Conservation (phyloP, 805 yeast species). For the Starmerella apicola region DNA sequence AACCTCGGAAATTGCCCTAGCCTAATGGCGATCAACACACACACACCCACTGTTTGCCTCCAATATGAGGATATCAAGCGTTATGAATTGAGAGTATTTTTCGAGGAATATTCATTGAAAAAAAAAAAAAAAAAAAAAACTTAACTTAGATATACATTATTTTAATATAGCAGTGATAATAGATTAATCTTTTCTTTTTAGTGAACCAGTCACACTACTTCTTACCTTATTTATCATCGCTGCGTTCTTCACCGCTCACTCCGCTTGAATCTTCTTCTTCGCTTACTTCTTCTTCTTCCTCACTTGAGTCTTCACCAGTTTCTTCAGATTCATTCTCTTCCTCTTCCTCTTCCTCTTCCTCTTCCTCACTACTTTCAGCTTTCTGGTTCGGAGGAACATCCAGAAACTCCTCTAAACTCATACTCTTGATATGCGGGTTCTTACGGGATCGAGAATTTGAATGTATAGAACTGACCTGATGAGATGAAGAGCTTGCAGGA, state of each 20-base stretch:
- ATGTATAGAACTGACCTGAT: too few species aligned
- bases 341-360: conserved; percentile 22
- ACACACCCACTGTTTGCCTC: too few species aligned
- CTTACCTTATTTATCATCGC: too few species aligned
- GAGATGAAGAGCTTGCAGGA: neutral
- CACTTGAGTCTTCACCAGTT: conserved; percentile 21
- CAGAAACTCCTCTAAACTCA: conserved; percentile 79
- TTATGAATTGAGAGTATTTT: neutral
- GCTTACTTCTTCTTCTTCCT: conserved; percentile 1
- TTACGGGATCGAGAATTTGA: too few species aligned
- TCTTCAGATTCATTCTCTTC: neutral
- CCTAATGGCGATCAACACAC: too few species aligned
- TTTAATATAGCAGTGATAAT: too few species aligned
- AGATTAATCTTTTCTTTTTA: too few species aligned
- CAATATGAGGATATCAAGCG: neutral
- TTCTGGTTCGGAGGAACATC: conserved; percentile 24
- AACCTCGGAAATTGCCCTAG: too few species aligned
- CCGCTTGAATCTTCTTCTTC: conserved; percentile 24
- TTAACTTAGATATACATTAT: neutral
- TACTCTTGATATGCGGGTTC: conserved; percentile 27
- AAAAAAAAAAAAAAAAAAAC: too few species aligned
- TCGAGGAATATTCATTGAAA: too few species aligned
- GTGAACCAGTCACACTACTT: too few species aligned
- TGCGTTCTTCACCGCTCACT: conserved; percentile 13
- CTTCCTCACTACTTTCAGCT: conserved; percentile 25